Evolutionary conservation across 2,329 filamentous ascomycete genomes (phyloP).

Genomic region (Sporothrix inflata): DNA sequence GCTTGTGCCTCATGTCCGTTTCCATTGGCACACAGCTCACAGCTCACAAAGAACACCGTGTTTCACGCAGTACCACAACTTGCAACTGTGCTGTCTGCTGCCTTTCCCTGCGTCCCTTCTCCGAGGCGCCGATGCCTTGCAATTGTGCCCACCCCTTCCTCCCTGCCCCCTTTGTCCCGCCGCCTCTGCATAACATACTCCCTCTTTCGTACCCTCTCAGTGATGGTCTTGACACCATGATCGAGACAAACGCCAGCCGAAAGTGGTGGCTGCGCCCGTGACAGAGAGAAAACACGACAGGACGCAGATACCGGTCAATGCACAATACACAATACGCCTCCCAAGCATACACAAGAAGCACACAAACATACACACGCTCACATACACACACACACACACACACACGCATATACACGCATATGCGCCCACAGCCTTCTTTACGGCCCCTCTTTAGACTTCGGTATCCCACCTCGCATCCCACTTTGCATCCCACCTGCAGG

Average conservation of each 20-base stretch:
- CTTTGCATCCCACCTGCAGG: constrained; percentile 6
- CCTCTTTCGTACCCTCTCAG: neutral
- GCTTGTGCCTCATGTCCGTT: neutral
- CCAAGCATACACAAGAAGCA: neutral
- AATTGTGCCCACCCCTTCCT: neutral
- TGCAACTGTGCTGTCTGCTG: neutral
- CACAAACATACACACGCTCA: constrained; percentile 8
- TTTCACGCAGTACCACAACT: neutral
- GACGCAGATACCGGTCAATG: neutral
- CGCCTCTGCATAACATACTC: neutral
- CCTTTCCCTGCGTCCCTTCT: neutral
- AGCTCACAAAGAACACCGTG: neutral
- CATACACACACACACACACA: neutral
- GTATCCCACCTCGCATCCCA: constrained; percentile 20
- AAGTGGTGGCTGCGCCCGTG: neutral
- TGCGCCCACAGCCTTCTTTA: neutral
- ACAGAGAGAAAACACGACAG: neutral
- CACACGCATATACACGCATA: neutral
- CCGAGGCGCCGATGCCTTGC: neutral
- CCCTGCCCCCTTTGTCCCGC: neutral
- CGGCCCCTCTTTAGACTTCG: constrained; percentile 11
- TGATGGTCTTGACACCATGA: neutral
- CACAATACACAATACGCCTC: too few species aligned
- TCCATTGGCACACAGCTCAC: neutral
- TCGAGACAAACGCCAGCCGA: neutral